phyloP scores from a whole-genome alignment of 139 green algal genomes.

The Closterium sp. region DNA sequence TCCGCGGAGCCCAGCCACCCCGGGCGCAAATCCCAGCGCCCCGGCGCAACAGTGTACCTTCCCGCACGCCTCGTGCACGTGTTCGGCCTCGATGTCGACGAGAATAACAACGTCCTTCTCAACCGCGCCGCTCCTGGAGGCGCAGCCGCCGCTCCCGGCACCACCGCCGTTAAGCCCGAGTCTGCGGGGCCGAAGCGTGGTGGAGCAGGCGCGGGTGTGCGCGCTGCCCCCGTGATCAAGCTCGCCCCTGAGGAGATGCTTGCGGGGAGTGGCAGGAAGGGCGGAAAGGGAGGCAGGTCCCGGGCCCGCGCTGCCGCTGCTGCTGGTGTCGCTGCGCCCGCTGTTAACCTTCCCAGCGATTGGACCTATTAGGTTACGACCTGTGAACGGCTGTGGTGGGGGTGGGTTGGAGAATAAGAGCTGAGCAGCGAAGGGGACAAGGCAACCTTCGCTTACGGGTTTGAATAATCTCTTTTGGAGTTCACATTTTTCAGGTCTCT shows the following conservation, averaged over 20 bases:
- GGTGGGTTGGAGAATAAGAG: neutral
- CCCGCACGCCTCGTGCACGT: constrained; percentile 6
- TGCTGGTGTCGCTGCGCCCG: neutral
- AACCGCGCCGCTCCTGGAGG: neutral
- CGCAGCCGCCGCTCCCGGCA: neutral
- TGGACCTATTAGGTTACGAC: neutral
- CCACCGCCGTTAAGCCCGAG: neutral
- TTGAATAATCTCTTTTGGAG: neutral
- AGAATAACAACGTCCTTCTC: constrained; percentile 1
- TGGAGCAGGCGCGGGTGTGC: neutral
- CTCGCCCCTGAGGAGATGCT: neutral
- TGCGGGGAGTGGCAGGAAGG: neutral
- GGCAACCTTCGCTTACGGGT: neutral
- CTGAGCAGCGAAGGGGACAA: neutral
- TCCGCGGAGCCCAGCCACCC: neutral
- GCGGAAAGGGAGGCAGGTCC: neutral
- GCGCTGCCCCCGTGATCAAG: neutral
- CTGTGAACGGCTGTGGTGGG: neutral
- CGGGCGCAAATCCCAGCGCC: neutral
- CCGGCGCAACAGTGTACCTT: constrained; percentile 13
- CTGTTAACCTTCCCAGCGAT: neutral
- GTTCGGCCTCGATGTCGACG: neutral
- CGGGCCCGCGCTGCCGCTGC: neutral
- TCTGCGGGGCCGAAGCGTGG: neutral
- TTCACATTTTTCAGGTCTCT: neutral